Evolutionary conservation across 2,329 filamentous ascomycete genomes (phyloP), one percentile per base, ranked within the genome.

Genomic region (Aspergillus proliferans): DNA sequence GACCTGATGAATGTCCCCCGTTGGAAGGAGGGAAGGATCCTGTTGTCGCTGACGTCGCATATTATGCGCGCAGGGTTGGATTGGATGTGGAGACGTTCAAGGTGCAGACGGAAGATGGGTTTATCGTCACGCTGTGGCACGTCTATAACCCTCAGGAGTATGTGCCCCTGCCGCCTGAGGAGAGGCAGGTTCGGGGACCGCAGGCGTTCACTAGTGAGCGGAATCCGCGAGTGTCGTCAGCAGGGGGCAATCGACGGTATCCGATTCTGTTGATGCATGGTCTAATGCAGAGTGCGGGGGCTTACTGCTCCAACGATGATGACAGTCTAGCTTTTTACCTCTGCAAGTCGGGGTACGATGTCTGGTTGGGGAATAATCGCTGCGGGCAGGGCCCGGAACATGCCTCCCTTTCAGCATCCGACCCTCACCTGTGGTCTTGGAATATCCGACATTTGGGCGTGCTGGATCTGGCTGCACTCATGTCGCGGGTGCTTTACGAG

Each of bases 401-500:
- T 63, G 80, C 77, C 2, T 70, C 84, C 19, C 78, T 96, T 36
- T 71, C 81, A 2, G 83, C 86, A 56, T 73, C 74, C 3, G 92
- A 97, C 62, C 91, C 92, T 1, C 81, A 90, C 26, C 94, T 96
- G 88, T 96, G 92, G 92, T 83, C 85, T 38, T 97, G 92, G 92
- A 95, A 95, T 57, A 94, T 96, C 48, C 82, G 88, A 0, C 88
- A 95, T 62, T 94, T 96, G 87, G 92, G 90, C 3, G 85, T 91
- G 1, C 82, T 94, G 63, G 92, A 97, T 64, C 77, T 97, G 2
- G 80, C 91, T 0, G 90, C 91, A 0, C 77, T 96, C 30, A 80
- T 87, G 1, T 88, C 86, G 0, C 83, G 88, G 5, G 88, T 96
- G 1, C 76, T 95, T 2, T 78, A 77, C 36, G 86, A 94, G 70